Percentiles rank a stretch among this genome's conserved stretches.
phyloP scores from a whole-genome alignment of 352 stramenopile genomes.

The Phytopythium delawarense region DNA sequence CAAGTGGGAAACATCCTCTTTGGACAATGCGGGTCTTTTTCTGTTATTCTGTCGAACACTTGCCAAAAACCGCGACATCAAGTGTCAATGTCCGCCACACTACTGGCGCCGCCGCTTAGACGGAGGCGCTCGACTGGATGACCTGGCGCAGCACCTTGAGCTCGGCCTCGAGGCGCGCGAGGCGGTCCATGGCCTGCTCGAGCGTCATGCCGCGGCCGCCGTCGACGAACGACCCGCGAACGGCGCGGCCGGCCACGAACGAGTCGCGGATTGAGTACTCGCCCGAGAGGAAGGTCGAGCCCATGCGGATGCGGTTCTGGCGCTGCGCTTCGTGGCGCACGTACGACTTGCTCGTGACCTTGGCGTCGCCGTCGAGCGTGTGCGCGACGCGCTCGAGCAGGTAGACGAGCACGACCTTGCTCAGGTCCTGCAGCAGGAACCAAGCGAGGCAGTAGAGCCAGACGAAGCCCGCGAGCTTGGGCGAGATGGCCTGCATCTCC shows the following conservation, averaged over 20 bases:
- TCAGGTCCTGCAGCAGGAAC: conserved; percentile 85
- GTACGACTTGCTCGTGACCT: conserved; percentile 60
- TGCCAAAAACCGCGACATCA: background rate
- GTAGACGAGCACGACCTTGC: conserved; percentile 65
- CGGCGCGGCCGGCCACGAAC: conserved; percentile 69
- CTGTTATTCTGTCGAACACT: background rate
- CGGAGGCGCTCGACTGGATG: conserved; percentile 31
- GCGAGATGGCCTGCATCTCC: conserved; percentile 72
- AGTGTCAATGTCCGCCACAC: background rate
- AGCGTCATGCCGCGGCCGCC: conserved; percentile 53
- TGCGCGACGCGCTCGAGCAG: conserved; percentile 53
- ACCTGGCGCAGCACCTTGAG: conserved; percentile 66
- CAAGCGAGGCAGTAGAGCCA: conserved; percentile 89
- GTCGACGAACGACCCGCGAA: conserved; percentile 51
- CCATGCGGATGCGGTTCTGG: conserved; percentile 77
- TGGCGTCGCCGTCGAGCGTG: conserved; percentile 39
- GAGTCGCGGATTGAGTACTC: conserved; percentile 66
- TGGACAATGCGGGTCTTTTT: background rate
- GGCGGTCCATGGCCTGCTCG: conserved; percentile 71
- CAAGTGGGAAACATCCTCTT: too few species aligned
- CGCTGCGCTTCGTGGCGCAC: conserved; percentile 58
- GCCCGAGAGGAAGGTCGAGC: conserved; percentile 50
- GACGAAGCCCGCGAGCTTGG: conserved; percentile 69
- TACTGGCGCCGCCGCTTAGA: background rate
- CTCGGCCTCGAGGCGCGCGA: conserved; percentile 57